Conservation (phyloP, 257 asterid species). For the Primulina tabacum region DNA sequence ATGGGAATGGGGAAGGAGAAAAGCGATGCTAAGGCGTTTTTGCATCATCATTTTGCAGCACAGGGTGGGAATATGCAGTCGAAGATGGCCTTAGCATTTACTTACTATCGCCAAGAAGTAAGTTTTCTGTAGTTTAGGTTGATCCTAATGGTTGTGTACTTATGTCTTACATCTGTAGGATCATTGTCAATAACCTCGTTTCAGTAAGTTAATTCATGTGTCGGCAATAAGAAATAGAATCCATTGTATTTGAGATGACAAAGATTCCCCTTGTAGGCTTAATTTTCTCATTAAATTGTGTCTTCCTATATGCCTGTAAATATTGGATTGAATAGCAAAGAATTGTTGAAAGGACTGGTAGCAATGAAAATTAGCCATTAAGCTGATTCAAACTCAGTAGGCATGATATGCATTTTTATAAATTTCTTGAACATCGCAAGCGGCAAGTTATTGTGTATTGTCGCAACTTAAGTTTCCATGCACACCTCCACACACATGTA, state of each 20-base stretch:
- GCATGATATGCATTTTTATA: no score
- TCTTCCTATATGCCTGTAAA: not conserved
- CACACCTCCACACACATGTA: not conserved
- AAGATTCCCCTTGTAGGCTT: not conserved
- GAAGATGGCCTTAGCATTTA: conserved; percentile 86
- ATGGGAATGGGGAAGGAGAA: conserved; percentile 88
- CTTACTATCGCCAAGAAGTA: conserved; percentile 86
- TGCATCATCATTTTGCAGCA: conserved; percentile 78
- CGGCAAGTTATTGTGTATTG: not conserved
- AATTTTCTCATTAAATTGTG: not conserved
- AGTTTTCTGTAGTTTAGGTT: conserved; percentile 16
- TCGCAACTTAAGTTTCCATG: not conserved
- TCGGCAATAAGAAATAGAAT: not conserved
- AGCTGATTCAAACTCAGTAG: no score
- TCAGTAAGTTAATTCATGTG: not conserved
- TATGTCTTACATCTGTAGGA: not conserved
- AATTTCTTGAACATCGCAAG: not conserved
- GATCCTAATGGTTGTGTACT: no score
- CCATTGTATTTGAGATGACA: not conserved
- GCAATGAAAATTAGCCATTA: no score
- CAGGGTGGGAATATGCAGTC: conserved; percentile 91
- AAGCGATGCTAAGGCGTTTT: conserved; percentile 64
- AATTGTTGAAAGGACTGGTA: not conserved
- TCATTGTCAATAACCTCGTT: not conserved
- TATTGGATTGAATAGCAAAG: not conserved